Evolutionary conservation across 2,329 filamentous ascomycete genomes (phyloP).

Genomic region (Neoascochyta sp.): DNA sequence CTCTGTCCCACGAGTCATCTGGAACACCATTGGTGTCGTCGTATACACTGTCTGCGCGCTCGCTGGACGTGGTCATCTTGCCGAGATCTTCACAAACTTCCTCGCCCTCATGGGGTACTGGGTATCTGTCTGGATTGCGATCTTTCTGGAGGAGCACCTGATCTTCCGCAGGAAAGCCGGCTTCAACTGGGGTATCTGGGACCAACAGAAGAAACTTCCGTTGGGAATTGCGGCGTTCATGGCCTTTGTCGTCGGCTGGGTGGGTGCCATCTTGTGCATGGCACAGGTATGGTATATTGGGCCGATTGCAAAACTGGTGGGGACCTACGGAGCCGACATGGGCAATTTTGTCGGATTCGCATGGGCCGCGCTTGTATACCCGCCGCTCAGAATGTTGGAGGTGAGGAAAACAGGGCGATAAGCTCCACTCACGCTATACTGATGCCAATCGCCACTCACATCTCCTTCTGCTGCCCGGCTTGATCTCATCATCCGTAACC

Average conservation of each 20-base stretch:
- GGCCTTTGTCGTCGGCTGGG: conserved; percentile 63
- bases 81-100: conserved; percentile 66
- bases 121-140: conserved; percentile 62
- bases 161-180: conserved; percentile 54
- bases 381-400: conserved; percentile 52
- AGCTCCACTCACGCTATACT: too few relatives aligned
- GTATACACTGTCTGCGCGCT: conserved; percentile 64
- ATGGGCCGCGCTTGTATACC: conserved; percentile 57
- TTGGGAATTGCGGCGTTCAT: conserved; percentile 59
- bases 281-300: conserved; percentile 67
- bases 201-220: conserved; percentile 57
- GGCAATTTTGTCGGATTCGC: conserved; percentile 59
- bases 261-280: conserved; percentile 63
- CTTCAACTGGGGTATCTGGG: conserved; percentile 62
- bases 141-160: conserved; percentile 59
- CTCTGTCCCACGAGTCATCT: conserved; percentile 59
- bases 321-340: conserved; percentile 58
- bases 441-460: too few relatives aligned
- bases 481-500: too few relatives aligned
- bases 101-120: conserved; percentile 69
- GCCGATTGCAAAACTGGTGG: conserved; percentile 56
- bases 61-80: conserved; percentile 58
- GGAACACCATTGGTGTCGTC: conserved; percentile 60
- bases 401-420: conserved; percentile 49
- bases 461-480: too few relatives aligned